A percentile compares a stretch with the other conserved stretches of the same genome.
Evolutionary conservation across 306 rosid genomes (phyloP).

Genomic region (Fagus sylvatica): DNA sequence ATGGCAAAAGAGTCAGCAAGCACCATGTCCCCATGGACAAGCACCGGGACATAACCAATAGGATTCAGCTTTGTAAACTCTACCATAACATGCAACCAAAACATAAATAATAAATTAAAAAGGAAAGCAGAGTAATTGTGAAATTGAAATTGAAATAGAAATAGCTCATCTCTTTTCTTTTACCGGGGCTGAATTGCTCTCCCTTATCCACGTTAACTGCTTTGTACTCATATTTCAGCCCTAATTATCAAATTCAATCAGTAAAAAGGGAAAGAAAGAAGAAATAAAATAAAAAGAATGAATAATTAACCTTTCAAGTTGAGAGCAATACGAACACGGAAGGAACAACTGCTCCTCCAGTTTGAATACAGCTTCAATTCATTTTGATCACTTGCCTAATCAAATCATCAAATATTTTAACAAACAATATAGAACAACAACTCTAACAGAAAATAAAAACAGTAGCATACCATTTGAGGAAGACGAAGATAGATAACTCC

Average conservation of each 20-base stretch:
- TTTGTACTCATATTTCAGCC: slow-evolving; percentile 54
- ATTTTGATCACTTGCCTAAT: too few species aligned
- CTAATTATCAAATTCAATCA: too few species aligned
- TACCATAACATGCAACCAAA: slow-evolving; percentile 4
- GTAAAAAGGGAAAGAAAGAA: neutral
- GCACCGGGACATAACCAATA: slow-evolving; percentile 65
- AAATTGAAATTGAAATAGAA: too few species aligned
- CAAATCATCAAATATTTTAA: too few species aligned
- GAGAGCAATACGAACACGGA: slow-evolving; percentile 53
- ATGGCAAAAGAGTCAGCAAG: slow-evolving; percentile 76
- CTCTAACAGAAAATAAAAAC: too few species aligned
- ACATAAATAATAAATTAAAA: neutral
- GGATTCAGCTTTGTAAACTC: slow-evolving; percentile 70
- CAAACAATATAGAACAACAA: too few species aligned
- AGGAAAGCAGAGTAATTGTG: neutral
- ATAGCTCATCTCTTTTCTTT: too few species aligned
- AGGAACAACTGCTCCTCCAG: slow-evolving; percentile 45
- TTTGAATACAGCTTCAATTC: slow-evolving; percentile 45
- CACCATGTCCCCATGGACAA: slow-evolving; percentile 49
- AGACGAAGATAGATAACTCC: too few species aligned
- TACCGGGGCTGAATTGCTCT: slow-evolving; percentile 60
- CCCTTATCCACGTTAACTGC: slow-evolving; percentile 57
- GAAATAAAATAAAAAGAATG: neutral
- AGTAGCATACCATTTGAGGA: too few species aligned
- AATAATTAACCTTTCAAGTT: slow-evolving; percentile 54